Evolutionary conservation across 2,329 filamentous ascomycete species (phyloP).

Genomic region (Sporothrix schenckii): DNA sequence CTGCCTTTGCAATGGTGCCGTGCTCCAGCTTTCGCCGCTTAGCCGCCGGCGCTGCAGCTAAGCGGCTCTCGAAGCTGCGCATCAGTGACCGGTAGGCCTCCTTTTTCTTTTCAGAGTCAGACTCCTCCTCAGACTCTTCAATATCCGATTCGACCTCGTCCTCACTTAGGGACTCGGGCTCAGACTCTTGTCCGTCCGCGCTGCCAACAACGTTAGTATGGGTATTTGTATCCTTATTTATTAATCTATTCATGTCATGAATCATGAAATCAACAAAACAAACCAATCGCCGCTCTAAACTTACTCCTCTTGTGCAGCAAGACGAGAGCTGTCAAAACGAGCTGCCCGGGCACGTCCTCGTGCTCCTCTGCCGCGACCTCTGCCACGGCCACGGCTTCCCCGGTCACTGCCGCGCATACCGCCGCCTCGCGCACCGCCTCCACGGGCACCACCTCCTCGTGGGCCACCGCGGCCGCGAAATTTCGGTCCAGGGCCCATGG

Average conservation of each 20-base stretch:
- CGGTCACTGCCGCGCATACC: slow-evolving; percentile 32
- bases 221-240: no score
- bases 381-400: slow-evolving; percentile 34
- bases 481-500: slow-evolving; percentile 46
- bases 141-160: slow-evolving; percentile 39
- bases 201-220: slow-evolving; percentile 23
- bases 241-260: background rate
- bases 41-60: slow-evolving; percentile 48
- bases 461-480: slow-evolving; percentile 40
- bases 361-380: slow-evolving; percentile 39
- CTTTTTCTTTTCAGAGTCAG: slow-evolving; percentile 40
- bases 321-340: slow-evolving; percentile 52
- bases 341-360: slow-evolving; percentile 41
- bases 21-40: slow-evolving; percentile 63
- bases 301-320: slow-evolving; percentile 52
- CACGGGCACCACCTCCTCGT: slow-evolving; percentile 39
- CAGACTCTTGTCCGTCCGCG: slow-evolving; percentile 13
- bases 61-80: slow-evolving; percentile 57
- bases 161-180: slow-evolving; percentile 35
- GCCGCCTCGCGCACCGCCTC: slow-evolving; percentile 37
- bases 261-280: background rate
- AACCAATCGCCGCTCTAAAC: slow-evolving; percentile 26
- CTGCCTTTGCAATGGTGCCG: slow-evolving; percentile 30
- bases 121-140: slow-evolving; percentile 53
- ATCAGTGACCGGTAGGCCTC: slow-evolving; percentile 61